These are phyloP conservation scores for Xylaria sp. DNA, from an alignment of 2,329 filamentous ascomycete genomes.

Conservation along the genomic window DNA sequence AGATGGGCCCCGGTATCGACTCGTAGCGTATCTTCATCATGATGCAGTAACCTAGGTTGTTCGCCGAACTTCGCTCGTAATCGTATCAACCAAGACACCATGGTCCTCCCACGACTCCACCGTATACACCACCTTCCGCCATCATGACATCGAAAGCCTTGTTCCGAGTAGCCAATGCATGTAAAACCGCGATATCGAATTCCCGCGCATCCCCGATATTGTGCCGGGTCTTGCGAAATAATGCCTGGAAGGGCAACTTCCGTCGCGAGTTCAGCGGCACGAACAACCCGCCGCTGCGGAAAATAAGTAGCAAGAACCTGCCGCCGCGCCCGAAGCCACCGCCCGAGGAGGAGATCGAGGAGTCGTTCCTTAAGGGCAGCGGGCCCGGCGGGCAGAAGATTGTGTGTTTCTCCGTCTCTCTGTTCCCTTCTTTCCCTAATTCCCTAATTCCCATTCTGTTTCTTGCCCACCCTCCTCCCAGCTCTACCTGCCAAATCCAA, in stretches of 20 bases:
- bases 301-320: slow-evolving; percentile 61
- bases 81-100: background rate
- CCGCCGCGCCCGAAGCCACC: slow-evolving; percentile 80
- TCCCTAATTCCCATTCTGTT: too few relatives aligned
- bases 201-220: background rate
- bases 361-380: slow-evolving; percentile 88
- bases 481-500: background rate
- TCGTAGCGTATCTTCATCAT: background rate
- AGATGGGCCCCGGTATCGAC: background rate
- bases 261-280: slow-evolving; percentile 48
- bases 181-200: background rate
- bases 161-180: background rate
- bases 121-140: background rate
- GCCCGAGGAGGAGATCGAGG: slow-evolving; percentile 81
- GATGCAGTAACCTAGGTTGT: too few relatives aligned
- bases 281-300: slow-evolving; percentile 52
- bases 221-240: background rate
- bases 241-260: background rate
- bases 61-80: background rate
- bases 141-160: slow-evolving; percentile 25
- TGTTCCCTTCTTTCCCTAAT: background rate
- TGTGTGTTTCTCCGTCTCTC: slow-evolving; percentile 58
- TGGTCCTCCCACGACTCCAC: slow-evolving; percentile 7
- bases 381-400: slow-evolving; percentile 98
- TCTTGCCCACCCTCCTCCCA: background rate